Evolutionary conservation across 2,329 filamentous ascomycete species (phyloP).

Genomic region (Pseudopithomyces chartarum): DNA sequence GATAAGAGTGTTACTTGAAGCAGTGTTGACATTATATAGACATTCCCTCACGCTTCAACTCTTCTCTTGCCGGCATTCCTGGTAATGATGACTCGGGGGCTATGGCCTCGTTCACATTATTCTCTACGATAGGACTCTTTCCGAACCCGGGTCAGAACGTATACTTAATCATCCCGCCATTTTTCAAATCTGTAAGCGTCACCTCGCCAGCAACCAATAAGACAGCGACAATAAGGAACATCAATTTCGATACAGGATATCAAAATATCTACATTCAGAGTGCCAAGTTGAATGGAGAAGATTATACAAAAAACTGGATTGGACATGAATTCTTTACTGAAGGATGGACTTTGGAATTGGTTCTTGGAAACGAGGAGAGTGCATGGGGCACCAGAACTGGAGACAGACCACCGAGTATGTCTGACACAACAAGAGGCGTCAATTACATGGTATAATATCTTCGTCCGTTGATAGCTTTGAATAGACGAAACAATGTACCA

Average conservation of each 20-base stretch:
- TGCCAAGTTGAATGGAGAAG: conserved; percentile 48
- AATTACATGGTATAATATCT: not conserved
- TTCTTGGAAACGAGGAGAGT: conserved; percentile 49
- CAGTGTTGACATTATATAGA: conserved; percentile 23
- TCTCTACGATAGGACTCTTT: conserved; percentile 53
- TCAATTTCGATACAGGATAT: conserved; percentile 50
- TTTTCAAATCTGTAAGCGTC: conserved; percentile 50
- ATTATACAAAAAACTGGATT: conserved; percentile 53
- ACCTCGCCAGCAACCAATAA: conserved; percentile 48
- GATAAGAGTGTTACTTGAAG: not conserved
- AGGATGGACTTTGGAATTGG: conserved; percentile 51
- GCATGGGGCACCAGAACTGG: conserved; percentile 49
- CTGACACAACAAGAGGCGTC: not conserved
- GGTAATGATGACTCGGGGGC: conserved; percentile 55
- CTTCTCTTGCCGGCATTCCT: conserved; percentile 47
- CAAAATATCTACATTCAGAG: conserved; percentile 52
- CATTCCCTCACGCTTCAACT: conserved; percentile 52
- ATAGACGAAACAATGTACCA: not conserved
- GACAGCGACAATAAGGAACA: conserved; percentile 46
- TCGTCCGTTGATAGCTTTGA: not conserved
- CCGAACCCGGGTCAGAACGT: conserved; percentile 55
- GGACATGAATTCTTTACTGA: conserved; percentile 51
- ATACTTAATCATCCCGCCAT: conserved; percentile 54
- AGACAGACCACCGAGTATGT: conserved; percentile 38
- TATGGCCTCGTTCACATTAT: conserved; percentile 52